Base-by-base conservation (phyloP, 768 basidiomycete species). In the Boletus sp. region DNA sequence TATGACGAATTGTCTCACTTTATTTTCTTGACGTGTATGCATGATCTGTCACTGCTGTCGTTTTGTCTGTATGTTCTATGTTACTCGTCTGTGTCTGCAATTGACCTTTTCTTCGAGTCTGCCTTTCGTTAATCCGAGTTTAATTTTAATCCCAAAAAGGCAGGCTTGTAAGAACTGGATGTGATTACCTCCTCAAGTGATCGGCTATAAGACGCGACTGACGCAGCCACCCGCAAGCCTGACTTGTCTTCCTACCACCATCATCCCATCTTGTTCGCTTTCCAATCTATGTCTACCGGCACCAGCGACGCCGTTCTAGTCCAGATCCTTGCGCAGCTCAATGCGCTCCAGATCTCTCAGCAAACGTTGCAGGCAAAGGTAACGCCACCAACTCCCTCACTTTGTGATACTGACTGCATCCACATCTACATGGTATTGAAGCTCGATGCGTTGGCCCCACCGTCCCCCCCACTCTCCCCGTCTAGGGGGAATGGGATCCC, bases 361-460 rank as follows among this genome's bases (percentile, higher is more conserved):
- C 87, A 90, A 69, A 78, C 83, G 0, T 75, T 93, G 64, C 87
- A 90, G 60, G 84, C 87, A 23, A 90, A 93, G 79, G 90, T 91
- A 59, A 42, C 14, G 32, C 38, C 10, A 23, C 57, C 43, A n/a
- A 47, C 30, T 51, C 34, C 40, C 33, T 7, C 33, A 19, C 15
- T 21, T 47, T 38, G 5, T 47, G 39, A 15, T 29, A n/a, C 51
- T 62, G 33, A 60, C 29, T 21, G 23, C 29, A 29, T 47, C 25
- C 27, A 23, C 27, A 25, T 21, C 32, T 42, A 7, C 23, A 11
- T 25, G 32, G 40, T 40, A 27, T 38, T 55, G 11, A 53, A 87
- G 87, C 64, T 88, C 14, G 85, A 88, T 66, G 70, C 75, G 1
- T 37, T 70, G 42, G 57, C 83, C 19, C 8, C 33, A 27, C 13